These are phyloP conservation scores for Paraconiothyrium sp. DNA, from an alignment of 2,329 filamentous ascomycete genomes.

Conservation along the genomic window DNA sequence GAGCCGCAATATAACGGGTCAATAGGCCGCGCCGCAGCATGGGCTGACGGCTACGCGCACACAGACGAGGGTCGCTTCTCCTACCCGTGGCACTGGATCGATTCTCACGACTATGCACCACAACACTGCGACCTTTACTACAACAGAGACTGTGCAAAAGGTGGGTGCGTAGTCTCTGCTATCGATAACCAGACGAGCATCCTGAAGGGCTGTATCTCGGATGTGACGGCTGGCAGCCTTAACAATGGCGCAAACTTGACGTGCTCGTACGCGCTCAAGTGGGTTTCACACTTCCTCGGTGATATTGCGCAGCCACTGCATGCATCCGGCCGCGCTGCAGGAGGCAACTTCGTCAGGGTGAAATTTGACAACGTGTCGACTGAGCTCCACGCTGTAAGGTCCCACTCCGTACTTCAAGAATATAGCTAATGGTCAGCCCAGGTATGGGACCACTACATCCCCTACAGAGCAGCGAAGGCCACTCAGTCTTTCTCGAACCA, in stretches of 20 bases:
- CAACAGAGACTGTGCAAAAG: constrained; percentile 47
- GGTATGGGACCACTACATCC: constrained; percentile 53
- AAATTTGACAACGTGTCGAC: constrained; percentile 46
- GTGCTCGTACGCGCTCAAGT: constrained; percentile 54
- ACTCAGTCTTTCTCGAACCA: constrained; percentile 45
- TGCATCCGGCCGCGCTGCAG: constrained; percentile 48
- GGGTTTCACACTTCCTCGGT: constrained; percentile 54
- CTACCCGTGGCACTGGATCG: constrained; percentile 56
- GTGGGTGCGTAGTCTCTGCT: constrained; percentile 53
- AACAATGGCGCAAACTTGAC: constrained; percentile 44
- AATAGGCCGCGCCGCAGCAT: constrained; percentile 51
- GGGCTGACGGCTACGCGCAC: constrained; percentile 53
- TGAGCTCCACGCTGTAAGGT: constrained; percentile 51
- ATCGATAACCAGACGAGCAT: constrained; percentile 55
- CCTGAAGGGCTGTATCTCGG: constrained; percentile 45
- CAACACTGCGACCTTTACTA: constrained; percentile 48
- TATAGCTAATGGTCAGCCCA: constrained; percentile 31
- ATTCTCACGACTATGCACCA: constrained; percentile 47
- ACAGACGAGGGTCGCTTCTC: constrained; percentile 51
- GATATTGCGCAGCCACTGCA: constrained; percentile 56
- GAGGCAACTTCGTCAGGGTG: constrained; percentile 51
- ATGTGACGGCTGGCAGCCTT: constrained; percentile 36
- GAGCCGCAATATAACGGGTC: constrained; percentile 53
- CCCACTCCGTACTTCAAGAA: not conserved
- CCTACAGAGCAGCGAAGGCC: constrained; percentile 49